Percentiles rank a stretch among this genome's conserved stretches.
These are phyloP conservation scores for Naganishia sp. DNA, from an alignment of 1,284 basidiomycete species.

Conservation along the genomic window DNA sequence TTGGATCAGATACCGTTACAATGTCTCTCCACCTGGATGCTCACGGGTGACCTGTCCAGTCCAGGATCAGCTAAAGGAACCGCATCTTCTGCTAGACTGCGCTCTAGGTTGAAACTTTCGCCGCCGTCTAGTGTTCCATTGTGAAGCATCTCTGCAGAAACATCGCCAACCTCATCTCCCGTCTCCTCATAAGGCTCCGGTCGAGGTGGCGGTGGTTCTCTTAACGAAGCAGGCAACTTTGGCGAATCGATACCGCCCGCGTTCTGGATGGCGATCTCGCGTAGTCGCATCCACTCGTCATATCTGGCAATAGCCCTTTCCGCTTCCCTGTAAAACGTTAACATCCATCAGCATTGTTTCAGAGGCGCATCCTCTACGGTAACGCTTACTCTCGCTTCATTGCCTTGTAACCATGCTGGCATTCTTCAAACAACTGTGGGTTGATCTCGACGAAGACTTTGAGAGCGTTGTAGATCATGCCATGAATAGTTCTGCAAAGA, in stretches of 20 bases:
- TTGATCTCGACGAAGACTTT: slow-evolving; percentile 99
- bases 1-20: slow-evolving; percentile 13
- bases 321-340: slow-evolving; percentile 67
- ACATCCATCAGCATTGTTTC: slow-evolving; percentile 28
- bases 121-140: slow-evolving; percentile 66
- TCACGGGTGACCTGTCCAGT: slow-evolving; percentile 61
- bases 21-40: slow-evolving; percentile 31
- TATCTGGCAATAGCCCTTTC: slow-evolving; percentile 76
- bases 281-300: slow-evolving; percentile 78
- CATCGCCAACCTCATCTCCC: slow-evolving; percentile 70
- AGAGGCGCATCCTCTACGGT: slow-evolving; percentile 32
- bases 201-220: slow-evolving; percentile 65
- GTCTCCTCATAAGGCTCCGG: slow-evolving; percentile 72
- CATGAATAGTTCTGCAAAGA: slow-evolving; percentile 85
- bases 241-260: slow-evolving; percentile 64
- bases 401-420: slow-evolving; percentile 91
- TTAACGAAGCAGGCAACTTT: slow-evolving; percentile 65
- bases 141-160: slow-evolving; percentile 71
- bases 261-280: slow-evolving; percentile 71
- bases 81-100: slow-evolving; percentile 72
- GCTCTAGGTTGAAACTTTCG: slow-evolving; percentile 67
- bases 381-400: slow-evolving; percentile 72
- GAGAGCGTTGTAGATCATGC: slow-evolving; percentile 97
- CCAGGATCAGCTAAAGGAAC: slow-evolving; percentile 82
- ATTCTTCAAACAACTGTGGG: slow-evolving; percentile 89